Evolutionary conservation across 2,329 filamentous ascomycete species (phyloP).

Genomic region (Fusarium sp.): DNA sequence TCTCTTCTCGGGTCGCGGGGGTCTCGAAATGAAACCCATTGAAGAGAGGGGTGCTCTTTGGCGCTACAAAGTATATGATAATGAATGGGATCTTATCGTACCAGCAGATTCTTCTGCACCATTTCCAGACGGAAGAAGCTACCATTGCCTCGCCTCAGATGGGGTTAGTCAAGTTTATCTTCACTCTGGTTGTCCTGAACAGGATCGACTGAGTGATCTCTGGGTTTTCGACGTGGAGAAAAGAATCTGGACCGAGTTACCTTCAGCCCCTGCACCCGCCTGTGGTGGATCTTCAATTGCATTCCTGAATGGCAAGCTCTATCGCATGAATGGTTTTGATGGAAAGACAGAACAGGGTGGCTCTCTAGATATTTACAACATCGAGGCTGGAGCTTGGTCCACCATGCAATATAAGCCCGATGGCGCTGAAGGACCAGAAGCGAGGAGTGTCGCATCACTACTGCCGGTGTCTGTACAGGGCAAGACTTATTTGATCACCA

Average conservation of each 20-base stretch:
- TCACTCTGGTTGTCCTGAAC: slow-evolving; percentile 10
- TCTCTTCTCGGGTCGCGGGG: neutral
- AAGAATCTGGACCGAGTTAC: rapidly evolving
- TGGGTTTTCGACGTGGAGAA: neutral
- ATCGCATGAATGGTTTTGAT: slow-evolving; percentile 15
- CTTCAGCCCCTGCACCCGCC: neutral
- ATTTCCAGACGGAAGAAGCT: slow-evolving; percentile 1
- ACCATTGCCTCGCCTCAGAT: slow-evolving; percentile 6
- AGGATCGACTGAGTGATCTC: neutral
- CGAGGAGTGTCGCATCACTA: slow-evolving; percentile 7
- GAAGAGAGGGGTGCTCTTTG: neutral
- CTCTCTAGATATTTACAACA: neutral
- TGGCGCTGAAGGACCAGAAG: neutral
- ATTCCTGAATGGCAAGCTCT: rapidly evolving
- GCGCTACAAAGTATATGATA: neutral
- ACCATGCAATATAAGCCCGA: neutral
- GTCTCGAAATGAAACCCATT: neutral
- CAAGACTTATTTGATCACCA: neutral
- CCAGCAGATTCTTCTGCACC: rapidly evolving
- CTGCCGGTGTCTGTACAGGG: rapidly evolving
- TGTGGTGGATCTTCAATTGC: neutral
- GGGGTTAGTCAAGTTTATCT: neutral
- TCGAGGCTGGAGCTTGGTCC: neutral
- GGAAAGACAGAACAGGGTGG: slow-evolving; percentile 4
- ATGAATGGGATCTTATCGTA: neutral